Evolutionary conservation across 164 flowering plant species (phyloP).

Genomic region (Annona cherimola): DNA sequence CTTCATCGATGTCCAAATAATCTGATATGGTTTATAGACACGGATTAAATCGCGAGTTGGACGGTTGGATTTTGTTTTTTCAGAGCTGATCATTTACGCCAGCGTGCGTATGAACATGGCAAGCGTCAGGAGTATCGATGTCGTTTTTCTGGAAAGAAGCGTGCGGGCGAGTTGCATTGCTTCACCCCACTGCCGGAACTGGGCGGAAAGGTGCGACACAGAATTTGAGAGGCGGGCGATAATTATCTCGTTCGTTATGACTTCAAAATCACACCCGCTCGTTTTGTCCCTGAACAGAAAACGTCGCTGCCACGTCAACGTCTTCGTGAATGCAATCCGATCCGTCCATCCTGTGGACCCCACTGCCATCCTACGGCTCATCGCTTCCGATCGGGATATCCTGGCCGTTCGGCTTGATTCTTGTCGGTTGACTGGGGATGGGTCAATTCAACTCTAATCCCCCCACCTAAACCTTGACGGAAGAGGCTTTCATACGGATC

Average conservation of each 20-base stretch:
- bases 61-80: not conserved
- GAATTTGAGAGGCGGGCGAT: not conserved
- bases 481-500: too few species aligned
- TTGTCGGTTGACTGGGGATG: too few species aligned
- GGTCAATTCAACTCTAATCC: too few species aligned
- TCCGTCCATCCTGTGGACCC: not conserved
- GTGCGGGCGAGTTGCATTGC: not conserved
- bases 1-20: not conserved
- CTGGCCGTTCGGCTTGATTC: too few species aligned
- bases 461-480: too few species aligned
- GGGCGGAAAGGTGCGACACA: not conserved
- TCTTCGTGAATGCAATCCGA: not conserved
- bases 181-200: not conserved
- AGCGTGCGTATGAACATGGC: not conserved
- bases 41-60: not conserved
- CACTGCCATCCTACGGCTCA: not conserved
- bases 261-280: not conserved
- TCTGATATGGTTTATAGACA: not conserved
- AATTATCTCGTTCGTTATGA: not conserved
- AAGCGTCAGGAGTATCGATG: not conserved
- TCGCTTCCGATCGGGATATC: too few species aligned
- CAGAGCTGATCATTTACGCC: not conserved
- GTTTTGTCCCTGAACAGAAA: not conserved
- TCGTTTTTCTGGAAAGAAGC: not conserved
- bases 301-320: not conserved